These are phyloP conservation scores for Cyphellophora attinorum DNA, from an alignment of 2,329 filamentous ascomycete genomes.

Conservation along the genomic window DNA sequence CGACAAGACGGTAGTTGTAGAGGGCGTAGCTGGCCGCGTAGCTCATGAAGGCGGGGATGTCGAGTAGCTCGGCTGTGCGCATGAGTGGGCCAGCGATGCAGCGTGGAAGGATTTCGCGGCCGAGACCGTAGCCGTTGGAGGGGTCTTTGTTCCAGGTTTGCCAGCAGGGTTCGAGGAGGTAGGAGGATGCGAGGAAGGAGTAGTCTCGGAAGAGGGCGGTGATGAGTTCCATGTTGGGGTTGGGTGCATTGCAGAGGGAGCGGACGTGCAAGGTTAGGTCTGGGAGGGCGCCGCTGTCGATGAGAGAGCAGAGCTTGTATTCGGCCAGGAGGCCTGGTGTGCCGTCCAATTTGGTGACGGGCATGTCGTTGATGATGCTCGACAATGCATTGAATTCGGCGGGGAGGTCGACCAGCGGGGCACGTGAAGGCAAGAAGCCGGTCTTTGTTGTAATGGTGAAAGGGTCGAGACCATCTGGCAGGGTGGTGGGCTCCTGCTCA, in stretches of 20 bases:
- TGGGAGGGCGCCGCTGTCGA: constrained; percentile 58
- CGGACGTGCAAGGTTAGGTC: constrained; percentile 65
- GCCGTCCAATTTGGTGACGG: constrained; percentile 65
- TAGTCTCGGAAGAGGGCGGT: constrained; percentile 88
- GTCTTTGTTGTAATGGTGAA: constrained; percentile 38
- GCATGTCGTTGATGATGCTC: constrained; percentile 65
- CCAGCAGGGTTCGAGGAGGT: constrained; percentile 86
- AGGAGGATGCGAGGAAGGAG: constrained; percentile 79
- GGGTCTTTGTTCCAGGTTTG: constrained; percentile 49
- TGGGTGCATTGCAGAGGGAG: constrained; percentile 42
- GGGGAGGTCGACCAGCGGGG: constrained; percentile 48
- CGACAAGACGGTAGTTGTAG: constrained; percentile 54
- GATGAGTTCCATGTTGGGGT: constrained; percentile 54
- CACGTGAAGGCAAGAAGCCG: constrained; percentile 34
- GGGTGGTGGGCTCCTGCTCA: constrained; percentile 30
- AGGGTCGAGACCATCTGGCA: constrained; percentile 33
- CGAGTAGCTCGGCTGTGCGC: constrained; percentile 69
- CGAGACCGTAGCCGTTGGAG: constrained; percentile 69
- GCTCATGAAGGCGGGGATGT: constrained; percentile 90
- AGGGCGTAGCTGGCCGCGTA: constrained; percentile 57
- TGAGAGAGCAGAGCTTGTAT: constrained; percentile 63
- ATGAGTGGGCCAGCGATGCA: constrained; percentile 74
- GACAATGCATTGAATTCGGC: constrained; percentile 63
- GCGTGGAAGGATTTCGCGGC: constrained; percentile 60
- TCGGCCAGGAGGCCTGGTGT: constrained; percentile 67